These are phyloP conservation scores for Phylloporus gajari DNA, from an alignment of 1,284 basidiomycete genomes.

Conservation along the genomic window DNA sequence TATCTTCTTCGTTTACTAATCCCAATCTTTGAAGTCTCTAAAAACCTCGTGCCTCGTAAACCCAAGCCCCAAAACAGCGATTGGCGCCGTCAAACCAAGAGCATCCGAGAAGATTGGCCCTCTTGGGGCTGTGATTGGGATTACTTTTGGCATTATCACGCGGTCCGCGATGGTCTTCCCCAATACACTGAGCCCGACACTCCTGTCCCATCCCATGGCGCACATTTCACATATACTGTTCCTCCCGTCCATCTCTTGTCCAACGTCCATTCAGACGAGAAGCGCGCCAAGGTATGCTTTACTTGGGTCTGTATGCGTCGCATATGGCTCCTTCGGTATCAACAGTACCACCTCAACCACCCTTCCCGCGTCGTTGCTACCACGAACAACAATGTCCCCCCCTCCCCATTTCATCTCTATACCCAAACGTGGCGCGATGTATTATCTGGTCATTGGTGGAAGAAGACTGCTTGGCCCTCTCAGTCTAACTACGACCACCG, in stretches of 20 bases:
- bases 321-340: slow-evolving; percentile 6
- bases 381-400: not conserved
- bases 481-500: slow-evolving; percentile 3
- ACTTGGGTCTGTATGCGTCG: slow-evolving; percentile 12
- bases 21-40: no score
- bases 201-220: slow-evolving; percentile 12
- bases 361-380: not conserved
- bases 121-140: slow-evolving; percentile 18
- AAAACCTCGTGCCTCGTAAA: no score
- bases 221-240: slow-evolving; percentile 5
- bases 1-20: no score
- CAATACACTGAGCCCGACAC: not conserved
- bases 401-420: slow-evolving; percentile 12
- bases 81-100: no score
- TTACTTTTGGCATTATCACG: not conserved
- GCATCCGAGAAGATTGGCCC: not conserved
- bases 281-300: slow-evolving; percentile 8
- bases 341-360: not conserved
- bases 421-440: slow-evolving; percentile 15
- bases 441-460: not conserved
- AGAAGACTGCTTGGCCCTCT: no score
- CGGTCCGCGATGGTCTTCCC: not conserved
- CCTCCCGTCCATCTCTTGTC: slow-evolving; percentile 11
- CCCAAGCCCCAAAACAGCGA: no score
- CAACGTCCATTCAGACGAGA: slow-evolving; percentile 12